Evolutionary conservation across 73 alveolate genomes (phyloP).

Genomic region (Tetrahymena thermophila): DNA sequence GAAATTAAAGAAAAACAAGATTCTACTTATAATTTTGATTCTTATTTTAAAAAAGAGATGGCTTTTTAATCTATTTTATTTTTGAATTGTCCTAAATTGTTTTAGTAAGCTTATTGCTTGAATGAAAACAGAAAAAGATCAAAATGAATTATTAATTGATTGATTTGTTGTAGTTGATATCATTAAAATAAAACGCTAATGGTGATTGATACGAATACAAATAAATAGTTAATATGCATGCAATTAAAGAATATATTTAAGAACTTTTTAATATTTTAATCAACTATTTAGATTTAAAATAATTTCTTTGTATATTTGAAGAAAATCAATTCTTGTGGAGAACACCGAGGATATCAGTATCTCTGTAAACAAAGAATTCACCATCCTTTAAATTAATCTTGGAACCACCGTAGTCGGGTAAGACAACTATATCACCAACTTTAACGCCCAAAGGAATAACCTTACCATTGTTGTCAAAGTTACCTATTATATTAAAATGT

Average conservation of each 20-base stretch:
- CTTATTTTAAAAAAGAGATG: too few relatives aligned
- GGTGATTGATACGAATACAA: not conserved
- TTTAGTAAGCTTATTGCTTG: too few relatives aligned
- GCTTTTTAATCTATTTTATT: too few relatives aligned
- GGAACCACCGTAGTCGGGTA: slow-evolving; percentile 80
- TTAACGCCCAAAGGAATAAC: slow-evolving; percentile 49
- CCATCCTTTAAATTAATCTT: slow-evolving; percentile 58
- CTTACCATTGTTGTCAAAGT: slow-evolving; percentile 45
- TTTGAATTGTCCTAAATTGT: too few relatives aligned
- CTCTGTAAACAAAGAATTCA: slow-evolving; percentile 68
- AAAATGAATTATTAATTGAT: not conserved
- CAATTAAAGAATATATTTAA: not conserved
- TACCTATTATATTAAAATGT: slow-evolving; percentile 20
- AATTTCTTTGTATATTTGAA: not conserved
- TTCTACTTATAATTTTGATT: not conserved
- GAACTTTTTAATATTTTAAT: not conserved
- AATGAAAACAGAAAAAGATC: too few relatives aligned
- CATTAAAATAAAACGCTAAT: not conserved
- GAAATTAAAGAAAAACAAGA: not conserved
- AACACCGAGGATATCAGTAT: slow-evolving; percentile 72
- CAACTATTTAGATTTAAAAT: not conserved
- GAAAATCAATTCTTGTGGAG: slow-evolving; percentile 9
- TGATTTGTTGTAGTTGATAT: not conserved
- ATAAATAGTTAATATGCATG: not conserved
- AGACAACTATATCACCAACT: slow-evolving; percentile 76